These are phyloP conservation scores for Tympanopsis confertula DNA, from an alignment of 2,329 filamentous ascomycete genomes.

Conservation along the genomic window DNA sequence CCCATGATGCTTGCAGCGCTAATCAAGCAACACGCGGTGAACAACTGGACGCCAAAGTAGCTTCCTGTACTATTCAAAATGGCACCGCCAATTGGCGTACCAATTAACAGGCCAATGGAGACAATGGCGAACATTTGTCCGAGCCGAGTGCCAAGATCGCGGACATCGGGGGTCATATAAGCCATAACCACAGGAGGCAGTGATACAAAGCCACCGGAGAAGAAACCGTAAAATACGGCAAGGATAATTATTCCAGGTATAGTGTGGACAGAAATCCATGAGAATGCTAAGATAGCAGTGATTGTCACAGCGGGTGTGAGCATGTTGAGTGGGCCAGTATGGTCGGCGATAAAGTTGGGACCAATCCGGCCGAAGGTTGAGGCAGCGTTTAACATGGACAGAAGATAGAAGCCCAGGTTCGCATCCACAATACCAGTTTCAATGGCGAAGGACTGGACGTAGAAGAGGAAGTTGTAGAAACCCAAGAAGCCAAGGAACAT, in stretches of 20 bases:
- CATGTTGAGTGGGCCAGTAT: constrained; percentile 25
- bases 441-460: constrained; percentile 13
- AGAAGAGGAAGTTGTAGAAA: constrained; percentile 11
- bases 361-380: constrained; percentile 31
- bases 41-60: neutral
- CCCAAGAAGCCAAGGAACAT: constrained; percentile 4
- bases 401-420: constrained; percentile 20
- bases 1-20: neutral
- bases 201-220: constrained; percentile 30
- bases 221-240: constrained; percentile 29
- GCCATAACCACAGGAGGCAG: constrained; percentile 20
- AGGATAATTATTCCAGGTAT: constrained; percentile 25
- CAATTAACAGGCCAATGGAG: constrained; percentile 37
- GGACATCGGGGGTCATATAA: constrained; percentile 11
- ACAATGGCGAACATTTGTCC: constrained; percentile 24
- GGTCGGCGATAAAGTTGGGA: constrained; percentile 30
- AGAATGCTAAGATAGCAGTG: constrained; percentile 23
- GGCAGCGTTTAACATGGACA: constrained; percentile 30
- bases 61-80: constrained; percentile 15
- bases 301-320: constrained; percentile 17
- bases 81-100: constrained; percentile 36
- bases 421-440: constrained; percentile 5
- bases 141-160: constrained; percentile 23
- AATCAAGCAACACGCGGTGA: neutral
- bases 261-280: constrained; percentile 23